phyloP scores from a whole-genome alignment of 352 stramenopile species.

The Pythium pyrilobum region DNA sequence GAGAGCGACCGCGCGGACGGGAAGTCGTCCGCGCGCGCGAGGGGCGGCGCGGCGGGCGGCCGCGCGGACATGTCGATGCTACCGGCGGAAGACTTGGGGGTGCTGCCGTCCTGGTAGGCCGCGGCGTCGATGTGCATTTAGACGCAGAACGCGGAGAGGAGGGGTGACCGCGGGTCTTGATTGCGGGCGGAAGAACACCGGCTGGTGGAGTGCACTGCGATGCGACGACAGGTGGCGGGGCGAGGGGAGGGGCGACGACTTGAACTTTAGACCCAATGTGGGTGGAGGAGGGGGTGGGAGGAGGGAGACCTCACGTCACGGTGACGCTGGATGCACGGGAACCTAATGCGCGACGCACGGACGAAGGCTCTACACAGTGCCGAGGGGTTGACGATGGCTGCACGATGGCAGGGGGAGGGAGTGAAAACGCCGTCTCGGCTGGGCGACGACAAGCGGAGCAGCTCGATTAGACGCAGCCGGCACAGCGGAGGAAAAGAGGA shows the following conservation, averaged over 20 bases:
- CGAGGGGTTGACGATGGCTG: too few relatives aligned
- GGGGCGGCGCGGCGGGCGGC: not conserved
- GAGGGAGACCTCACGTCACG: too few relatives aligned
- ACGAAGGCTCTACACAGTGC: not conserved
- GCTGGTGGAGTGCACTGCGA: not conserved
- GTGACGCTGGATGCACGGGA: too few relatives aligned
- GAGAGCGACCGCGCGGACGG: not conserved
- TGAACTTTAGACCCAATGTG: too few relatives aligned
- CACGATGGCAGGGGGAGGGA: too few relatives aligned
- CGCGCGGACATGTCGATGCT: not conserved
- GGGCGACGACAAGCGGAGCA: slow-evolving; percentile 35
- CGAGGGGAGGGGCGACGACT: not conserved
- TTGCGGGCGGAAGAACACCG: slow-evolving; percentile 1
- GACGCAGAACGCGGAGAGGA: not conserved
- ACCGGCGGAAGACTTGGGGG: slow-evolving; percentile 11
- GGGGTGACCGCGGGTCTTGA: slow-evolving; percentile 1
- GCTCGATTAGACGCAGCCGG: too few relatives aligned
- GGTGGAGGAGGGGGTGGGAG: too few relatives aligned
- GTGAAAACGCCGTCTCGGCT: slow-evolving; percentile 17
- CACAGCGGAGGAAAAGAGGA: not conserved
- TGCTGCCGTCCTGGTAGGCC: slow-evolving; percentile 16
- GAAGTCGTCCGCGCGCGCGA: not conserved
- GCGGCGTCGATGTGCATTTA: slow-evolving; percentile 4
- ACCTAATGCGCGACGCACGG: too few relatives aligned
- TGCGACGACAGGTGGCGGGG: slow-evolving; percentile 5